Base-by-base conservation (phyloP, 176 grass and related monocot species). In the Lolium perenne region DNA sequence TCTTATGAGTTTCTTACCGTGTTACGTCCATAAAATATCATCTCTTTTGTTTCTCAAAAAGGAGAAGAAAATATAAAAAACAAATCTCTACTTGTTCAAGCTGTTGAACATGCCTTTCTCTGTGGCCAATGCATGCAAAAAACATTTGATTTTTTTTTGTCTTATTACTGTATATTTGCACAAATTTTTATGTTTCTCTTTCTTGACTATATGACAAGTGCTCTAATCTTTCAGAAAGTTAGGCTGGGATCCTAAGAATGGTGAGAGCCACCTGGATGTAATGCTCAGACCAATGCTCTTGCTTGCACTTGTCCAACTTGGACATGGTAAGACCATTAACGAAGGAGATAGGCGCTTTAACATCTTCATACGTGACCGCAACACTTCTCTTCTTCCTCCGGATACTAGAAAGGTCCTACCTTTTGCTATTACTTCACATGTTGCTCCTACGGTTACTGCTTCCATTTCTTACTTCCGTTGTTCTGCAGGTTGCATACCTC, bases 251-350 rank as follows among this genome's bases (percentile, higher is more conserved):
- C 86, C 53, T 29, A 97, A 94, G 56, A 71, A 86, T 18, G 63
- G 84, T 69, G 95, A 97, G 74, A 91, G 78, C 60, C 86, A 97
- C 88, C 82, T 94, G 65, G 86, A 94, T 82, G 83, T 74, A 43
- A 92, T 97, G 92, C 90, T 97, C 57, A 97, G 95, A 91, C 76
- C 85, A 76, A 4, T 87, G 60, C 77, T 97, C 66, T 90, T 97
- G 81, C 79, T n/a, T 84, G 88, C 90, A 70, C 92, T 94, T 89
- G 90, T 94, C 35, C 84, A 50, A 80, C 80, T 94, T 74, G 92
- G 92, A 26, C 88, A 94, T 87, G 79, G 65, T 63, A 91, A 86
- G 69, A 97, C 90, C 76, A 83, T 92, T 65, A 84, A 83, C 87
- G 94, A 97, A 89, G 94, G 91, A 83, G 45, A 84, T 77, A 89